Base-by-base conservation (phyloP, 345 rosid genomes). In the Camelina sativa region DNA sequence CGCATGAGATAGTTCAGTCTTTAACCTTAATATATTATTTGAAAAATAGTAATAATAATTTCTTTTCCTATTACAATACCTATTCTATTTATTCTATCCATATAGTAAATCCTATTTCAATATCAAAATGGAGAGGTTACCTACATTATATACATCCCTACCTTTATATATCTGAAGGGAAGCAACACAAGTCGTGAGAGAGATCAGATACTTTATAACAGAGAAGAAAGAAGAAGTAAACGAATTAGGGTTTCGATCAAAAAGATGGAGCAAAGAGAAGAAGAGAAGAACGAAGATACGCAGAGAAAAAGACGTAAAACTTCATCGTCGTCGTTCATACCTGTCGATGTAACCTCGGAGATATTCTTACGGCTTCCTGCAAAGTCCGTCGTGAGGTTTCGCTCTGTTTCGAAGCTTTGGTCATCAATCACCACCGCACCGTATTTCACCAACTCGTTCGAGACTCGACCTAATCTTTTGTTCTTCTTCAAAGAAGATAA, bases 391-490 rank as follows among this genome's bases (percentile, higher is more conserved):
- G 4, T 5, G 17, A 65, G 32, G 12, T 65, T 50, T 48, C 32
- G 46, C 7, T 65, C 19, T 6, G 57, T 65, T 7, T 48, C 57
- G 12, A 48, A 48, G 57, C 44, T 30, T 16, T 65, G 57, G 46
- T 65, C 32, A 51, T 34, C 59, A 12, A 20, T 65, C 46, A 34
- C 70, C 30, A 65, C 30, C 11, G 16, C 20, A 3, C 32, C 32
- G 17, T 46, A 17, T 3, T 65, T 65, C 57, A 48, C 15, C 57
- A 47, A 30, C 3, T 32, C 25, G 3, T 65, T 30, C 16, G 2
- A 11, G 32, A 17, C 16, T 30, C 16, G 61, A 3, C 71, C 50
- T 1, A 67, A 12, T 8, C 35, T 67, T 37, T 12, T 67, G 8
- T 2, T 52, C 15, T 37, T 23, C 50, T 52, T 52, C 35, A 37